These are phyloP conservation scores for Parafenestella ontariensis DNA, from an alignment of 2,329 filamentous ascomycete genomes.

Conservation along the genomic window DNA sequence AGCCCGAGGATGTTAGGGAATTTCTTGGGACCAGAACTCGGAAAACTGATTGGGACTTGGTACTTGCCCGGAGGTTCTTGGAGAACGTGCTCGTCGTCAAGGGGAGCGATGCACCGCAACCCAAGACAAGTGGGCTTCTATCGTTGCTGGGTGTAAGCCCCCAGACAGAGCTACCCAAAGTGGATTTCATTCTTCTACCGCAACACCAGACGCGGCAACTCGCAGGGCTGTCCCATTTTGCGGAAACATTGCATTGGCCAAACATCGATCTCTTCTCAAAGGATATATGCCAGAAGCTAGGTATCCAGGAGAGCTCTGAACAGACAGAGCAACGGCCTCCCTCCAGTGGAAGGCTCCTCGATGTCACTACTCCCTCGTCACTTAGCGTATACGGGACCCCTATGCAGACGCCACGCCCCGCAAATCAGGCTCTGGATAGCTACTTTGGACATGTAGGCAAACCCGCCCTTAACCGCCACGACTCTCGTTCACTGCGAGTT, in stretches of 20 bases:
- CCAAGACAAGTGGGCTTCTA: conserved; percentile 37
- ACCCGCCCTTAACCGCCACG: conserved; percentile 31
- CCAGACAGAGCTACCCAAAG: conserved; percentile 24
- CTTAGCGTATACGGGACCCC: conserved; percentile 50
- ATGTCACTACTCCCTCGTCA: conserved; percentile 35
- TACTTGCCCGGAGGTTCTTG: conserved; percentile 60
- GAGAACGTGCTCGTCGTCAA: conserved; percentile 57
- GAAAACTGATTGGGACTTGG: conserved; percentile 64
- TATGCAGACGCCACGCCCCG: conserved; percentile 44
- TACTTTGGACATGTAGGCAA: conserved; percentile 45
- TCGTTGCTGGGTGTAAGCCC: conserved; percentile 34
- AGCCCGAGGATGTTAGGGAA: conserved; percentile 52
- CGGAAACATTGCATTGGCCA: conserved; percentile 59
- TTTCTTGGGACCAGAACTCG: conserved; percentile 57
- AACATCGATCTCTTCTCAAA: conserved; percentile 48
- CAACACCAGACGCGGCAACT: conserved; percentile 53
- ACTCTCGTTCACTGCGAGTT: conserved; percentile 39
- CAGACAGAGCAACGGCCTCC: conserved; percentile 22
- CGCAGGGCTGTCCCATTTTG: conserved; percentile 59
- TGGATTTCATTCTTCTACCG: conserved; percentile 43
- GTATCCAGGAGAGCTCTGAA: conserved; percentile 23
- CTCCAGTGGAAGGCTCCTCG: conserved; percentile 30
- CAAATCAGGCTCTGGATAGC: conserved; percentile 34
- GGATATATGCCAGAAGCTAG: conserved; percentile 48
- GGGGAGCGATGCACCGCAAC: conserved; percentile 24